These are phyloP conservation scores for Colletotrichum spaethianum DNA, from an alignment of 2,329 filamentous ascomycete species.

Conservation along the genomic window DNA sequence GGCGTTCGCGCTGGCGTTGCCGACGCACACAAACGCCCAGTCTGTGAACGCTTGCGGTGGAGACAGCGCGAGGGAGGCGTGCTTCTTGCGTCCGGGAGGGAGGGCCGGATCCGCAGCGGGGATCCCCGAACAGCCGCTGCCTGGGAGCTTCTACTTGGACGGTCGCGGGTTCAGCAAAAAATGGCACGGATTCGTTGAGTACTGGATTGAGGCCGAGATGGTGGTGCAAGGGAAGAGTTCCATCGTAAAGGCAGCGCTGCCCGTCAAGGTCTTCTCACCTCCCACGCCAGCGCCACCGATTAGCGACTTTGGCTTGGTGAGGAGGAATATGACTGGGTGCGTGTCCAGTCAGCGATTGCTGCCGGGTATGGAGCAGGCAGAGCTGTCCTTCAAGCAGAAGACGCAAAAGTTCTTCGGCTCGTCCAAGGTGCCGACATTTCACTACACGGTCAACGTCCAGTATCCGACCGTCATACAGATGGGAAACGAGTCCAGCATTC, in stretches of 20 bases:
- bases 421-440: conserved; percentile 51
- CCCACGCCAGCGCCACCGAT: conserved; percentile 40
- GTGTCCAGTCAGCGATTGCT: conserved; percentile 48
- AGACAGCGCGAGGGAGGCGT: conserved; percentile 18
- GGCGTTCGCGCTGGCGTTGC: conserved; percentile 50
- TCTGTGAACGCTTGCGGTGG: conserved; percentile 3
- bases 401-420: conserved; percentile 50
- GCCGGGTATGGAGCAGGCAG: conserved; percentile 48
- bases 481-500: conserved; percentile 44
- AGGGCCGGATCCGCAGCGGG: not conserved
- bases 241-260: conserved; percentile 41
- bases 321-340: not conserved
- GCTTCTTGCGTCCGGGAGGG: conserved; percentile 39
- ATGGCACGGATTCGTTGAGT: conserved; percentile 52
- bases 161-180: conserved; percentile 13
- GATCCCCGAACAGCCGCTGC: conserved; percentile 40
- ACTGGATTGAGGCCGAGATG: conserved; percentile 51
- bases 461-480: conserved; percentile 50
- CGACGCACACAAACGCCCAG: conserved; percentile 33
- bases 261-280: conserved; percentile 42
- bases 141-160: conserved; percentile 36
- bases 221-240: conserved; percentile 23
- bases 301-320: conserved; percentile 35
- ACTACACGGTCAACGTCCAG: conserved; percentile 46
- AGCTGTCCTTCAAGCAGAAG: conserved; percentile 52